Percentiles rank a stretch among this genome's conserved stretches.
Evolutionary conservation across 306 rosid species (phyloP).

Genomic region (Dalbergia oliveri): DNA sequence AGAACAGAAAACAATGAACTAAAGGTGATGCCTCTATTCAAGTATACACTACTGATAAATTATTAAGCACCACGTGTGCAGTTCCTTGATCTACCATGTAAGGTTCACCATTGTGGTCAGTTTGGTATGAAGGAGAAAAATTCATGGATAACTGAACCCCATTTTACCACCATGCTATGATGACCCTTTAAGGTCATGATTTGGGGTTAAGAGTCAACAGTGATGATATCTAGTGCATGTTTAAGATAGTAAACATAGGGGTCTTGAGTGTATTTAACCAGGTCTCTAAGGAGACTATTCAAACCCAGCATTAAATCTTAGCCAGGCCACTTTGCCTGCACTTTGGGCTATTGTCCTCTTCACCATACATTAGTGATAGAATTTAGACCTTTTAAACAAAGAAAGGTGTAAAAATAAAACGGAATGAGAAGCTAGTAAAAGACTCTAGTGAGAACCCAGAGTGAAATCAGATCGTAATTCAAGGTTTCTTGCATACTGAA

Average conservation of each 20-base stretch:
- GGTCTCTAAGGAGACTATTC: slow-evolving; percentile 23
- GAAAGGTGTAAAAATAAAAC: background rate
- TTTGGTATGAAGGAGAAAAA: too few species aligned
- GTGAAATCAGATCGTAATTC: background rate
- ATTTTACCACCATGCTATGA: background rate
- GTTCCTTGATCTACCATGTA: background rate
- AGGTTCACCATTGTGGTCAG: too few species aligned
- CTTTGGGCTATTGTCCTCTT: slow-evolving; percentile 20
- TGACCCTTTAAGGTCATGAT: background rate
- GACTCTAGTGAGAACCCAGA: slow-evolving; percentile 10
- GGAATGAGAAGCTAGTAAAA: slow-evolving; percentile 2
- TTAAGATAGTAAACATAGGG: background rate
- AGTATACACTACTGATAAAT: background rate
- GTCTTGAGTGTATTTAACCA: background rate
- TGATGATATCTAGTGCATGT: background rate
- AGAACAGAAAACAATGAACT: background rate
- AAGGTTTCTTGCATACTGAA: background rate
- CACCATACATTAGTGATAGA: background rate
- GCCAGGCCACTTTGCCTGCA: slow-evolving; percentile 23
- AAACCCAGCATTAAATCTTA: slow-evolving; percentile 16
- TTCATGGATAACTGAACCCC: too few species aligned
- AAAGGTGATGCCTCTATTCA: background rate
- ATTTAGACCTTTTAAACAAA: background rate
- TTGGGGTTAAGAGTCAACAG: background rate
- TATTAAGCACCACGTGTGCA: background rate